Percentiles rank a stretch among this genome's conserved stretches.
phyloP scores from a whole-genome alignment of 2,329 filamentous ascomycete genomes.

The Apiospora arundinis region DNA sequence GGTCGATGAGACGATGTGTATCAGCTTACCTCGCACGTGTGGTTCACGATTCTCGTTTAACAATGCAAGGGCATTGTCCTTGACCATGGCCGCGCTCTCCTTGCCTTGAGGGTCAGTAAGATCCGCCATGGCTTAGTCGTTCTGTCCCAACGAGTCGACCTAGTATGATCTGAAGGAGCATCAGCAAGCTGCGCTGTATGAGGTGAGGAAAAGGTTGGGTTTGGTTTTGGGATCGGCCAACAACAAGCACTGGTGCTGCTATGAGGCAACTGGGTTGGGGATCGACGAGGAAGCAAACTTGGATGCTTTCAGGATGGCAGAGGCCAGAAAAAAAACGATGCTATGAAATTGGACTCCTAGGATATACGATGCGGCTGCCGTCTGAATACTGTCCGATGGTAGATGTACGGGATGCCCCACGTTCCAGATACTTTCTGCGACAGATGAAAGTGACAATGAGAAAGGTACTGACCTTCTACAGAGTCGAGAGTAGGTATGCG shows the following conservation, averaged over 20 bases:
- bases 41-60: constrained; percentile 4
- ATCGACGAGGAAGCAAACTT: neutral
- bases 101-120: neutral
- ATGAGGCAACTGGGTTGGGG: neutral
- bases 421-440: neutral
- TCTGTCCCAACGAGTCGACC: no score
- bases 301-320: neutral
- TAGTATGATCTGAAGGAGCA: neutral
- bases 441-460: neutral
- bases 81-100: neutral
- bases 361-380: neutral
- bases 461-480: neutral
- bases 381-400: no score
- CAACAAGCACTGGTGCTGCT: neutral
- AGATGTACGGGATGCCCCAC: neutral
- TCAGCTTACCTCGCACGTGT: constrained; percentile 5
- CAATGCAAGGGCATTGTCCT: neutral
- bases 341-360: neutral
- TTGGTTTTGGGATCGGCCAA: neutral
- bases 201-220: neutral
- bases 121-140: neutral
- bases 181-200: neutral
- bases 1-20: neutral
- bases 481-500: neutral
- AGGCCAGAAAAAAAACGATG: neutral